Evolutionary conservation across 495 filamentous ascomycete species (phyloP).

Genomic region (Penicillium daleae): DNA sequence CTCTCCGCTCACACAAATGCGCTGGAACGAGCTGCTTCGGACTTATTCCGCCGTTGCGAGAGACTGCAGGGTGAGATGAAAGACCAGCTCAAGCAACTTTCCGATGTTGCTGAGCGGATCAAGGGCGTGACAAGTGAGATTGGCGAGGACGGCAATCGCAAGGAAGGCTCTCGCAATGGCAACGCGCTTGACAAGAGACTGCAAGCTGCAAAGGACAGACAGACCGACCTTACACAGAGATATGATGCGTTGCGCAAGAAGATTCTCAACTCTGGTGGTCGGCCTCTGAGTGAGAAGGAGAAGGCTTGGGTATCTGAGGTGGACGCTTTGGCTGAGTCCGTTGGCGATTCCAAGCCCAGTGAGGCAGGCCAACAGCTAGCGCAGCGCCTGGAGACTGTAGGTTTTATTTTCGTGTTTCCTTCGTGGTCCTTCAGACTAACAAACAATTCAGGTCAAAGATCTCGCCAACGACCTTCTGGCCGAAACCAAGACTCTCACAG

Average conservation of each 20-base stretch:
- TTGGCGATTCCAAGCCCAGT: conserved; percentile 29
- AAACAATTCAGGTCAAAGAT: conserved; percentile 43
- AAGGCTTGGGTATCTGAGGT: conserved; percentile 70
- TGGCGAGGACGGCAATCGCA: conserved; percentile 47
- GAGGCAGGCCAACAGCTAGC: conserved; percentile 36
- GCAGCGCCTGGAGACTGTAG: conserved; percentile 43
- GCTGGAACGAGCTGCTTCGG: conserved; percentile 74
- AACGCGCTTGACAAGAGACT: conserved; percentile 63
- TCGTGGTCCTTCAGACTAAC: conserved; percentile 14
- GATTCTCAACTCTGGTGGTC: conserved; percentile 58
- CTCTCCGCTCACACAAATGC: conserved; percentile 72
- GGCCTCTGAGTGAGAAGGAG: conserved; percentile 75
- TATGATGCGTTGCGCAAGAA: conserved; percentile 68
- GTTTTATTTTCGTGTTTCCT: conserved; percentile 21
- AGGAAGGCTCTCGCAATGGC: conserved; percentile 48
- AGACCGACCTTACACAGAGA: conserved; percentile 60
- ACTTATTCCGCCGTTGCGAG: conserved; percentile 80
- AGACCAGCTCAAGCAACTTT: conserved; percentile 69
- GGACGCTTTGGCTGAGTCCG: conserved; percentile 45
- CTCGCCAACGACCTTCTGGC: conserved; percentile 56
- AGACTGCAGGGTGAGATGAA: conserved; percentile 70
- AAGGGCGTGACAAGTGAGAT: conserved; percentile 68
- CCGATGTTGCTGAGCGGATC: conserved; percentile 67
- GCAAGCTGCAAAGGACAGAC: conserved; percentile 58
- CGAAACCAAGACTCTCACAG: conserved; percentile 45